Evolutionary conservation across 1,139 yeast genomes (phyloP).

Genomic region (Sugiyamaella pinicola): DNA sequence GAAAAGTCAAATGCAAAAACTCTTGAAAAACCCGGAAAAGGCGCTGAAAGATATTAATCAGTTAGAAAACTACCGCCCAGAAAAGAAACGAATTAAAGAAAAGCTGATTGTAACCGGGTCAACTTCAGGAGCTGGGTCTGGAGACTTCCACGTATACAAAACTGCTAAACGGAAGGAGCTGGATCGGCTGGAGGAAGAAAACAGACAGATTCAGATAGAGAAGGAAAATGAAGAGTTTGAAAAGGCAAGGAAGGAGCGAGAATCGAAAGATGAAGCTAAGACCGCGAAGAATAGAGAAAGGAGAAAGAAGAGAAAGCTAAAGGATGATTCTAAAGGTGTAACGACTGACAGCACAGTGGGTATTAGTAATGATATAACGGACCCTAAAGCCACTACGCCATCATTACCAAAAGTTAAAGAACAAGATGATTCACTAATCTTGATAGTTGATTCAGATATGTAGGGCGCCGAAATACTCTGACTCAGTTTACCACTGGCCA

Average conservation of each 20-base stretch:
- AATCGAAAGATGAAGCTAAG: constrained; percentile 34
- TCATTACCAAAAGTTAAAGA: not conserved
- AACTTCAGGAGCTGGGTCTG: constrained; percentile 46
- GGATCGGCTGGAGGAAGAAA: constrained; percentile 38
- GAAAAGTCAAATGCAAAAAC: constrained; percentile 32
- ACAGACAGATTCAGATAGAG: constrained; percentile 28
- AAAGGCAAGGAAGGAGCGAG: constrained; percentile 25
- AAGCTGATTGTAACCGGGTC: constrained; percentile 33
- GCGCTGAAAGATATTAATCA: constrained; percentile 9
- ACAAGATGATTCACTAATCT: not conserved
- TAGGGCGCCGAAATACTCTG: not conserved
- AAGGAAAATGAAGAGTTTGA: constrained; percentile 34
- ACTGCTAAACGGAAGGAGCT: constrained; percentile 40
- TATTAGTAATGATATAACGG: too few species aligned
- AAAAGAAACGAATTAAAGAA: not conserved
- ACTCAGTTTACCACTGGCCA: not conserved
- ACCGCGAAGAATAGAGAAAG: constrained; percentile 39
- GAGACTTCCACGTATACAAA: constrained; percentile 45
- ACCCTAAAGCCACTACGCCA: too few species aligned
- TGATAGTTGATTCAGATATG: constrained; percentile 4
- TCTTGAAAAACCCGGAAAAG: constrained; percentile 31
- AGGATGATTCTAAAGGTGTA: constrained; percentile 7
- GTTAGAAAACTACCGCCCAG: not conserved
- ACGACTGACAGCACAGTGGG: not conserved
- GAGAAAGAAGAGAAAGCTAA: constrained; percentile 33